Evolutionary conservation across 345 rosid species (phyloP), one percentile per base, ranked within the genome.

Genomic region (Euphorbia peplus): DNA sequence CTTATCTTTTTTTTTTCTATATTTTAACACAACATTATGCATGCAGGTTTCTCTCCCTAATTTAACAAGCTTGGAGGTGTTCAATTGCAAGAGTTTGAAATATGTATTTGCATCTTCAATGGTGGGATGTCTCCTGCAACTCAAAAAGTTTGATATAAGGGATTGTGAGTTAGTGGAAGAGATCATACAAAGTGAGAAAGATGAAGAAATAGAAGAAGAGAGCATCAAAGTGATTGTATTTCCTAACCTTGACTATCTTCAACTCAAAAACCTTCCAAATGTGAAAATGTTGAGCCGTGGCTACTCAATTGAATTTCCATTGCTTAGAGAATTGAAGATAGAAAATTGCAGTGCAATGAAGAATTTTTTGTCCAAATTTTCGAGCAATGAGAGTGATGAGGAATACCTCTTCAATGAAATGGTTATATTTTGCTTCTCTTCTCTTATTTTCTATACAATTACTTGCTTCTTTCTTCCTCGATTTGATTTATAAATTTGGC

Each of bases 191-290:
- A 39, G 44, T 16, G 8, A 19, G 22, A 22, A 53, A 22, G 4
- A 5, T 11, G 28, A 53, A 53, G 47, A 60, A 6, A 32, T 9
- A 55, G 26, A 24, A 24, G 26, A 55, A 10, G 26, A 26, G 30
- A 55, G 8, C 47, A 44, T 44, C 12, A 35, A 29, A 11, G 26
- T 4, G 51, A 37, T 59, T 21, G 5, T 22, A 5, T 79, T 79
- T 5, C 71, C 66, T 26, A 65, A 64, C 6, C 59, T 75, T 7
- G 50, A 10, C 18, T 0, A 0, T 0, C 0, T 75, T 1, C 0
- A 0, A 0, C 62, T 79, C 37, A 0, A 2, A 0, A 0, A 28
- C 5, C 60, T 56, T 26, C 24, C 44, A n/a, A 59, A 30, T 5
- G n/a, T 30, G 4, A 30, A 1, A 5, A 59, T 42, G 18, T 59